A percentile compares a stretch with the other conserved stretches of the same genome.
Evolutionary conservation across 148 eudicot species (phyloP).

Genomic region (Chenopodium formosanum): DNA sequence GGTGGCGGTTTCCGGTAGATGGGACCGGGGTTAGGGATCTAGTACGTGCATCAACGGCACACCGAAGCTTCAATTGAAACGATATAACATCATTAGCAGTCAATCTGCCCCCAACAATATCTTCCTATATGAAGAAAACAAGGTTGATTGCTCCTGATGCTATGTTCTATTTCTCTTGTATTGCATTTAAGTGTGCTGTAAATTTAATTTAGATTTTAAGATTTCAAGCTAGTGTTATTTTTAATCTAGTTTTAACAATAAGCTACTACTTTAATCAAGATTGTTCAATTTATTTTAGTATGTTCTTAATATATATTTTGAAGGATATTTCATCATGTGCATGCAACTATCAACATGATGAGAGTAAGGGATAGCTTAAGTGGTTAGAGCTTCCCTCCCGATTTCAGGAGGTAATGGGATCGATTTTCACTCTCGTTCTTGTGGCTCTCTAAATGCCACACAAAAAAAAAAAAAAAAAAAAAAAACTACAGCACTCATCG

Average conservation of each 20-base stretch:
- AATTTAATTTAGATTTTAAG: conserved; percentile 7
- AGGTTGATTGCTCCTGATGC: conserved; percentile 98
- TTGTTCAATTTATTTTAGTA: conserved; percentile 5
- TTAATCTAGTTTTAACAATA: conserved; percentile 12
- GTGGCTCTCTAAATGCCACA: too few species aligned
- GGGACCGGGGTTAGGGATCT: conserved; percentile 27
- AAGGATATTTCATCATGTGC: not conserved
- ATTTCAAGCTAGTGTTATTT: conserved; percentile 15
- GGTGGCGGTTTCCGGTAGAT: conserved; percentile 59
- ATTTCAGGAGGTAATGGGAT: too few species aligned
- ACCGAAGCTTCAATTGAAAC: conserved; percentile 28
- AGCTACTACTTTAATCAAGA: conserved; percentile 1
- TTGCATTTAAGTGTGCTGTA: conserved; percentile 21
- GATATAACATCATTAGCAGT: conserved; percentile 92
- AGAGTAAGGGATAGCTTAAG: too few species aligned
- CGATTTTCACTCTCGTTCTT: too few species aligned
- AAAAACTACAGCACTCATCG: too few species aligned
- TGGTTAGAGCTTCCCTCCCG: too few species aligned
- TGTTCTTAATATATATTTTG: not conserved
- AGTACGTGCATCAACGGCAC: conserved; percentile 28
- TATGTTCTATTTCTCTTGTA: conserved; percentile 39
- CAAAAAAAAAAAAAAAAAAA: too few species aligned
- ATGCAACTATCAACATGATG: not conserved
- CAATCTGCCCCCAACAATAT: conserved; percentile 54
- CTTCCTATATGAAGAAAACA: conserved; percentile 18